Percentiles rank a stretch among this genome's conserved stretches.
Evolutionary conservation across 2,329 filamentous ascomycete genomes (phyloP).

Genomic region (Apiospora koreana): DNA sequence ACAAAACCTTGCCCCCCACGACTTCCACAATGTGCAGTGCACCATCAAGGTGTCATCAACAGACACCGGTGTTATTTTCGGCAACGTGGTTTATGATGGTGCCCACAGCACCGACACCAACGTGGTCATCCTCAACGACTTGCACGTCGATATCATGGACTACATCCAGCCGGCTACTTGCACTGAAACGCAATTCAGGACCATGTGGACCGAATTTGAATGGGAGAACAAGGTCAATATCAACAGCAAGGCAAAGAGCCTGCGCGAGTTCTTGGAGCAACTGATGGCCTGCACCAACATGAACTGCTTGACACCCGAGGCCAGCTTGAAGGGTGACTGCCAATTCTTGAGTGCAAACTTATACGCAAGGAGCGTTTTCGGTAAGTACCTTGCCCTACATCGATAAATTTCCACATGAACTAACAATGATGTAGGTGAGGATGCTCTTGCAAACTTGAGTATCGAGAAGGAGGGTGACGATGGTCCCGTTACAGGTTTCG

Average conservation of each 20-base stretch:
- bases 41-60: conserved; percentile 99
- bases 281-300: conserved; percentile 99
- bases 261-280: conserved; percentile 89
- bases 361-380: conserved; percentile 95
- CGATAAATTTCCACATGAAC: background rate
- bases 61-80: conserved; percentile 97
- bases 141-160: conserved; percentile 99
- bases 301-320: conserved; percentile 95
- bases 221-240: conserved; percentile 99
- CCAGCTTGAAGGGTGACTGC: conserved; percentile 94
- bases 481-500: conserved; percentile 94
- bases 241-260: conserved; percentile 90
- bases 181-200: conserved; percentile 96
- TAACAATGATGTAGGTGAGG: conserved; percentile 69
- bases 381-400: conserved; percentile 59
- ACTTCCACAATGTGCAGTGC: conserved; percentile 97
- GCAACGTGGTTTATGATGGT: conserved; percentile 97
- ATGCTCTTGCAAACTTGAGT: conserved; percentile 93
- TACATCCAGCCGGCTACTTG: conserved; percentile 98
- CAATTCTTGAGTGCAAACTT: conserved; percentile 97
- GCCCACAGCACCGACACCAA: conserved; percentile 90
- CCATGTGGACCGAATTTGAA: conserved; percentile 99
- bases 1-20: conserved; percentile 91
- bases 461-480: conserved; percentile 97
- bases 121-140: conserved; percentile 95